Evolutionary conservation across 2,329 filamentous ascomycete species (phyloP), one percentile per base, ranked within the genome.

Genomic region (Fusarium solani-melongenae): DNA sequence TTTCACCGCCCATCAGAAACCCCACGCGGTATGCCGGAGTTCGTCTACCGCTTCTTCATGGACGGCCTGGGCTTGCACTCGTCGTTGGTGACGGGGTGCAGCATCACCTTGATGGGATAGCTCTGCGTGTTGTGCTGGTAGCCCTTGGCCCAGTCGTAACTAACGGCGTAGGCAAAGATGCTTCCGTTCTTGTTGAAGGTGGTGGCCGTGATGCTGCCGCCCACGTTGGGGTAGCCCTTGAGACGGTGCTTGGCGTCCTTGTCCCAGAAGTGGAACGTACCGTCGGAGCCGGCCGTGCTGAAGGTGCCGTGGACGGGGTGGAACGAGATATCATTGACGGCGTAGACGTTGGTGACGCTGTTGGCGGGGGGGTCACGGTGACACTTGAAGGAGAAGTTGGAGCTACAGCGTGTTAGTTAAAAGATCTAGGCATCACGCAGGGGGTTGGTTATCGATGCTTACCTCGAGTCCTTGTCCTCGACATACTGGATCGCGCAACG

Each of bases 371-470:
- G 90, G 78, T 98, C 94, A 67, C 96, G 95, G 83, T 99, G 96
- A 84, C 96, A 99, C 85, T 98, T 98, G 91, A 99, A 99, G 46
- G 94, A 98, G 87, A 99, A 99, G 86, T 99, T 98, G 79, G 92
- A 93, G 78, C 92, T 92, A 62, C n/a, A 38, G 11, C 9, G 7
- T 41, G 69, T 77, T 62, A 78, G 74, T 36, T 12, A 7, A 5
- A 5, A 29, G 27, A 31, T 12, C 39, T 29, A 24, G 11, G 9
- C 20, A 14, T 29, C 3, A 33, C 5, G 36, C n/a, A 36, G 11
- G 46, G 15, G 22, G 4, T 17, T 17, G 8, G 3, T 15, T 15
- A 27, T 24, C n/a, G 27, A 39, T 41, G 79, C 86, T 79, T 86
- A 92, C 92, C 84, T 90, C 4, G 93, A 86, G 81, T 99, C 95